Conservation (phyloP, 1,284 basidiomycete species). For the Cerrena zonata region DNA sequence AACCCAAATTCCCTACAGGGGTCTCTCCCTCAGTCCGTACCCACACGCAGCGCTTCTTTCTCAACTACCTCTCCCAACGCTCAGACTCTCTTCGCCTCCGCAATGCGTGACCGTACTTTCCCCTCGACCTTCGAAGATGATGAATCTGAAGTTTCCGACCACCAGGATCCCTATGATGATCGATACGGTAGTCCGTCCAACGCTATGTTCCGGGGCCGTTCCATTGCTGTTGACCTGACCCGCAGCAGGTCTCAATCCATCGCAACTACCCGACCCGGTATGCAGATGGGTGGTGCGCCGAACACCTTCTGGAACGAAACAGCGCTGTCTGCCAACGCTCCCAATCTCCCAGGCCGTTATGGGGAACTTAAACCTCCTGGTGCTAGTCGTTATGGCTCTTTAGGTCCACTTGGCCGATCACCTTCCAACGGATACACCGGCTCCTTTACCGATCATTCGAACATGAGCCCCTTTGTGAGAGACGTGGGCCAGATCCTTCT, state of each 20-base stretch:
- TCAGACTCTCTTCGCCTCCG: slow-evolving; percentile 49
- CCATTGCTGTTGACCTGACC: slow-evolving; percentile 51
- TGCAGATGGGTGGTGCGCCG: slow-evolving; percentile 39
- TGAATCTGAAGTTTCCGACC: slow-evolving; percentile 56
- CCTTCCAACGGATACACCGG: slow-evolving; percentile 47
- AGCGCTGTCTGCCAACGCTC: slow-evolving; percentile 36
- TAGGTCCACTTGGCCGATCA: slow-evolving; percentile 51
- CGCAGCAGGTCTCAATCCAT: slow-evolving; percentile 73
- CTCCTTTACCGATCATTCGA: slow-evolving; percentile 56
- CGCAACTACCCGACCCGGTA: slow-evolving; percentile 52
- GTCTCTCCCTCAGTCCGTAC: slow-evolving; percentile 36
- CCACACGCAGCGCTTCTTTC: slow-evolving; percentile 63
- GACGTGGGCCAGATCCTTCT: slow-evolving; percentile 72
- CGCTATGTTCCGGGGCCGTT: slow-evolving; percentile 43
- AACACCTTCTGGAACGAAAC: slow-evolving; percentile 53
- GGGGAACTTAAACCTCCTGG: slow-evolving; percentile 58
- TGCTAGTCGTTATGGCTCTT: slow-evolving; percentile 57
- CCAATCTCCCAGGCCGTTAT: slow-evolving; percentile 52
- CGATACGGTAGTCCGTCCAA: slow-evolving; percentile 37
- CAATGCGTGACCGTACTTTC: slow-evolving; percentile 60
- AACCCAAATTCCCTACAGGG: slow-evolving; percentile 26
- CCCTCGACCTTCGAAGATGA: slow-evolving; percentile 70
- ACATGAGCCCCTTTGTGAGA: slow-evolving; percentile 75
- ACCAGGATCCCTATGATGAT: slow-evolving; percentile 42
- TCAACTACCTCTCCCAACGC: slow-evolving; percentile 40